A percentile compares a stretch with the other conserved stretches of the same genome.
Evolutionary conservation across 1,139 yeast species (phyloP).

Genomic region (Geotrichum phurueaensis): DNA sequence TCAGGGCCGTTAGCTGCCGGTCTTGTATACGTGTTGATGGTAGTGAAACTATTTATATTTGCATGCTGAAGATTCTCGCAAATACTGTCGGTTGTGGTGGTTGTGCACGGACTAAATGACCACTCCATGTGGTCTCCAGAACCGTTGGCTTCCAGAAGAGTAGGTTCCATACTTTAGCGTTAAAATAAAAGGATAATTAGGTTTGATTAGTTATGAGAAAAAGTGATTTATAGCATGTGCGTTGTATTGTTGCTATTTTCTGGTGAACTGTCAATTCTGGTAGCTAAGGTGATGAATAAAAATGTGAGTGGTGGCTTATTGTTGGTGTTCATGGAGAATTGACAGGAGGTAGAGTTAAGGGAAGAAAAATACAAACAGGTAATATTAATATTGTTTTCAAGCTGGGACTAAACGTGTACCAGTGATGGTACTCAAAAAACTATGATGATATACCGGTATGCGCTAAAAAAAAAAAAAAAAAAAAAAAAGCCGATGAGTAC

Average conservation of each 20-base stretch:
- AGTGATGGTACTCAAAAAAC: neutral
- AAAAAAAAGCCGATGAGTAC: neutral
- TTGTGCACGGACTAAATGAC: neutral
- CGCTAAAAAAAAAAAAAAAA: neutral
- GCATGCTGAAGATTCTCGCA: neutral
- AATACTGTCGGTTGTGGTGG: neutral
- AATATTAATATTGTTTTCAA: neutral
- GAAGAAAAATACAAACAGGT: neutral
- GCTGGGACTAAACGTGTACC: neutral
- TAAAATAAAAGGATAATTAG: neutral
- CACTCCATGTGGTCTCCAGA: neutral
- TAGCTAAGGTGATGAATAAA: neutral
- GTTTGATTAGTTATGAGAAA: neutral
- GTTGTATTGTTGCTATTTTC: neutral
- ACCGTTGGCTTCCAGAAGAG: neutral
- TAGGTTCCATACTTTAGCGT: neutral
- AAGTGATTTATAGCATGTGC: neutral
- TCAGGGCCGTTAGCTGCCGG: neutral
- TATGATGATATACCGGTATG: neutral
- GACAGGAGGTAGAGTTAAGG: neutral
- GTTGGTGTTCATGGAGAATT: neutral
- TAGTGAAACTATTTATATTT: neutral
- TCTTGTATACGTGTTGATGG: neutral
- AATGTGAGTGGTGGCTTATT: neutral
- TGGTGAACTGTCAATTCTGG: neutral